Base-by-base conservation (phyloP, 768 basidiomycete genomes). In the Tylopilus sp. region DNA sequence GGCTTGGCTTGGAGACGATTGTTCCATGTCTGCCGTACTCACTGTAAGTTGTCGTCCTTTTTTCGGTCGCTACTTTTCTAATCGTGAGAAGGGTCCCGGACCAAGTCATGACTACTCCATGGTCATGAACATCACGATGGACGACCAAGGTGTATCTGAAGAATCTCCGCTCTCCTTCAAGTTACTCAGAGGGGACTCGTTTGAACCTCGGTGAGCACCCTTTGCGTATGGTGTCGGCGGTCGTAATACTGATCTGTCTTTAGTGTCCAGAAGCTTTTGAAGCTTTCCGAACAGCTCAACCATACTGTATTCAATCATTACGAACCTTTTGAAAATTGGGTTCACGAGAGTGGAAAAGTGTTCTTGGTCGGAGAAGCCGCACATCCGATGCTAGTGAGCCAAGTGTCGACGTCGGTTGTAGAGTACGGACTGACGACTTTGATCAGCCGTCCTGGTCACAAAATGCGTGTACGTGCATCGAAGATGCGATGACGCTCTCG, bases 401-500 rank as follows among this genome's bases (percentile, higher is more conserved):
- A 20, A 25, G 10, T 15, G 17, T n/a, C 26, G 18, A 17, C 18
- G 6, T 11, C 25, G 5, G 2, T 23, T 35, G 21, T 35, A 17
- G 36, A 30, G 6, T 21, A 11, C 4, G 22, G 17, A 7, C 12
- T 15, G 22, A 48, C 30, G 17, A 17, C 35, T 9, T 18, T 12
- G n/a, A 7, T 28, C 15, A 84, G 82, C 81, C 82, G 10, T 73
- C 71, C 28, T 73, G 73, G 6, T 72, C 76, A 18, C 77, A 82
- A 52, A 74, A 73, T 25, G 66, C 73, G 0, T 69, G 74, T 3
- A 65, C 80, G 47, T 71, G 71, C 2, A 71, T 85, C 33, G 84
- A 86, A 63, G 84, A 85, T 57, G 82, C 82, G 0, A 77, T 80
- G 60, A 79, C 79, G 0, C 68, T 85, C 36, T 80, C 79, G 6